Percentiles rank a stretch among this genome's conserved stretches.
These are phyloP conservation scores for Pleurotus salmoneostramineus DNA, from an alignment of 768 basidiomycete genomes.

Conservation along the genomic window DNA sequence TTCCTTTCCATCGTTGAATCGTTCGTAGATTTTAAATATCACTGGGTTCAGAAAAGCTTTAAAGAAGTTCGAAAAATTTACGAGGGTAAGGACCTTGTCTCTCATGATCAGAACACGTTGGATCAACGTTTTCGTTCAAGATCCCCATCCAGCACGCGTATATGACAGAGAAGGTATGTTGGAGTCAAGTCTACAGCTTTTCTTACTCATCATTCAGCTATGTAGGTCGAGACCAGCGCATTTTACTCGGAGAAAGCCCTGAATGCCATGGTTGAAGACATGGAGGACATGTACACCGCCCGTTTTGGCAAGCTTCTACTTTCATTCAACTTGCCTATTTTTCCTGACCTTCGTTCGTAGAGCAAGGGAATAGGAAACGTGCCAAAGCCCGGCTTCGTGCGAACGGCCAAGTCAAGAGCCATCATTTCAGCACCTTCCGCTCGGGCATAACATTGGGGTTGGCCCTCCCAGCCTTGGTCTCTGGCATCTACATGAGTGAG, in stretches of 20 bases:
- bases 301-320: conserved; percentile 62
- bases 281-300: conserved; percentile 73
- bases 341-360: conserved; percentile 21
- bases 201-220: background rate
- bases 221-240: conserved; percentile 59
- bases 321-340: background rate
- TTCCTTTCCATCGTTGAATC: background rate
- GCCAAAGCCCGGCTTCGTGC: conserved; percentile 68
- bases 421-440: conserved; percentile 70
- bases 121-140: conserved; percentile 24
- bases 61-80: conserved; percentile 82
- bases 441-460: conserved; percentile 73
- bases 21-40: conserved; percentile 69
- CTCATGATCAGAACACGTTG: background rate
- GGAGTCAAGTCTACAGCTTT: background rate
- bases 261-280: conserved; percentile 63
- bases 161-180: conserved; percentile 67
- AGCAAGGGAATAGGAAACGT: conserved; percentile 71
- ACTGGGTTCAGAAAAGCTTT: conserved; percentile 86
- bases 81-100: conserved; percentile 40
- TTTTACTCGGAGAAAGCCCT: conserved; percentile 65
- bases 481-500: conserved; percentile 61
- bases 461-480: conserved; percentile 61
- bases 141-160: conserved; percentile 73
- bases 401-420: conserved; percentile 43